Evolutionary conservation across 495 filamentous ascomycete species (phyloP).

Genomic region (Bacidia gigantensis): DNA sequence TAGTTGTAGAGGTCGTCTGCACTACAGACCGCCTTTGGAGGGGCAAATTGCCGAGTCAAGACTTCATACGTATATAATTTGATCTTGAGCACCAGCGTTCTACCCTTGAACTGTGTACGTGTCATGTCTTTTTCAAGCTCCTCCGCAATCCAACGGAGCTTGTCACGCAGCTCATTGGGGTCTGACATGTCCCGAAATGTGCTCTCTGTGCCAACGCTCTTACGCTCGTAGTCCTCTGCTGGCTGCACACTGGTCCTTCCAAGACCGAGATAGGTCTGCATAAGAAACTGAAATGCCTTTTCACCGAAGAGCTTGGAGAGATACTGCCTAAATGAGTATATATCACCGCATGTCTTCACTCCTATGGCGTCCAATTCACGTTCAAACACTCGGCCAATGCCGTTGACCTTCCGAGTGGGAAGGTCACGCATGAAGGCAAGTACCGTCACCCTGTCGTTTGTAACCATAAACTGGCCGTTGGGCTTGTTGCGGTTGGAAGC

Average conservation of each 20-base stretch:
- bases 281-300: constrained; percentile 77
- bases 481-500: constrained; percentile 91
- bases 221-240: constrained; percentile 78
- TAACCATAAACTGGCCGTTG: constrained; percentile 75
- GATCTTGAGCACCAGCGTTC: constrained; percentile 80
- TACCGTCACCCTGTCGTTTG: constrained; percentile 54
- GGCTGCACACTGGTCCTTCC: constrained; percentile 82
- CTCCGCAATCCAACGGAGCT: constrained; percentile 64
- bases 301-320: constrained; percentile 72
- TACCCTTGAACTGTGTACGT: constrained; percentile 71
- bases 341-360: constrained; percentile 79
- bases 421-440: constrained; percentile 76
- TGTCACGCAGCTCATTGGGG: constrained; percentile 53
- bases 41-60: constrained; percentile 62
- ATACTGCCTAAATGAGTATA: constrained; percentile 60
- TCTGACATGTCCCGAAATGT: constrained; percentile 76
- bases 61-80: constrained; percentile 94
- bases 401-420: constrained; percentile 82
- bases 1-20: constrained; percentile 77
- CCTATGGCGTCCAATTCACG: constrained; percentile 81
- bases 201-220: constrained; percentile 85
- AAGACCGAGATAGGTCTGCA: constrained; percentile 71
- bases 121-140: constrained; percentile 79
- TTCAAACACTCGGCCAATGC: constrained; percentile 85
- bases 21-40: constrained; percentile 52